Base-by-base conservation (phyloP, 2,329 filamentous ascomycete species). In the Diaporthe sp. region DNA sequence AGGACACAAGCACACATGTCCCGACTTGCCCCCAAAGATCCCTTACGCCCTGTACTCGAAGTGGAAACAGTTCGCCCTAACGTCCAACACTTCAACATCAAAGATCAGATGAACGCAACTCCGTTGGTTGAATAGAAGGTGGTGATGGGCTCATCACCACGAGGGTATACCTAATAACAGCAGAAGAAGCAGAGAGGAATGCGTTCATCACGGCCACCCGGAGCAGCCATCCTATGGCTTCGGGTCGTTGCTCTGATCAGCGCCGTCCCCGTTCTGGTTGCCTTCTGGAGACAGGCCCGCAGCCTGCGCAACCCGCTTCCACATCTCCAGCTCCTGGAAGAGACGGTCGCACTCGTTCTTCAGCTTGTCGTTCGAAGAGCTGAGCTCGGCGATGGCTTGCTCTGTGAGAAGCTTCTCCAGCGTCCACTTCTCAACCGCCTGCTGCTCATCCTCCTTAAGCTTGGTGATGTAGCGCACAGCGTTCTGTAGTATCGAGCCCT, bases 341-440 rank as follows among this genome's bases (percentile, higher is more conserved):
- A 94, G 91, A 46, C 94, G 89, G 82, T 95, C 93, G 79, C 93
- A 94, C 81, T 97, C 94, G 49, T 89, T 88, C 87, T 96, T 96
- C 77, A 96, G 90, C 85, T 96, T 97, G 79, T 97, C 95, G 80
- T 96, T 97, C 78, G 94, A 96, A 42, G 92, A 90, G 81, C 94
- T 96, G 69, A 98, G 91, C 84, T 98, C 96, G 22, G 93, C 92
- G 79, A 97, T 96, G 65, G 95, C 95, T 82, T 97, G 94, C 85
- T 97, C 95, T 0, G 94, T 96, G 53, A 97, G 89, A 53, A 97
- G 90, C 86, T 98, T 98, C 85, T 97, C 95, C 39, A 97, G 87
- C 5, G 94, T 96, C 94, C 94, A 97, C 85, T 98, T 95, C 83
- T 98, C 96, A 77, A 98, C 95, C 83, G 98, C 98, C 78, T 97